phyloP scores from a whole-genome alignment of 2,329 filamentous ascomycete genomes.

The Botryotinia calthae region DNA sequence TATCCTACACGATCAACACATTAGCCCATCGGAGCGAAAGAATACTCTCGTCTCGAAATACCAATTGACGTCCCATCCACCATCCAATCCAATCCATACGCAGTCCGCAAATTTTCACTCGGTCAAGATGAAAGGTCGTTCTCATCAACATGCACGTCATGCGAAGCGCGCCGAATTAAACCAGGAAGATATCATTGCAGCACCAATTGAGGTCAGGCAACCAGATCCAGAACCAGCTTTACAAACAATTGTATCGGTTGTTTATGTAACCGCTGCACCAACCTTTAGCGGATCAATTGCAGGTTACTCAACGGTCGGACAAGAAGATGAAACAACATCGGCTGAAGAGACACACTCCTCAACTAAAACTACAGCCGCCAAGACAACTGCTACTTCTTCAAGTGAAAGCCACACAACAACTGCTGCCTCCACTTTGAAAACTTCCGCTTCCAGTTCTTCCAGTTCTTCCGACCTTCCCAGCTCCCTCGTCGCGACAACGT shows the following conservation, averaged over 20 bases:
- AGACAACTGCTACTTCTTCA: neutral
- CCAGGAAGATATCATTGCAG: conserved; percentile 22
- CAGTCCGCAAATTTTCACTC: conserved; percentile 9
- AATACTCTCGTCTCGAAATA: neutral
- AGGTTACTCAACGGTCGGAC: conserved; percentile 45
- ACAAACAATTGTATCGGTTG: conserved; percentile 43
- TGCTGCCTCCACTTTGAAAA: conserved; percentile 11
- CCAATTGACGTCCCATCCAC: conserved; percentile 1
- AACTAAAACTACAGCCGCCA: neutral
- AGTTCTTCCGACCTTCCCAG: conserved; percentile 21
- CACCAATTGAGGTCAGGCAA: conserved; percentile 21
- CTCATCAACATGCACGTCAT: conserved; percentile 31
- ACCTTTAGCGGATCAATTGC: conserved; percentile 52
- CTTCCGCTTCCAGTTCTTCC: conserved; percentile 7
- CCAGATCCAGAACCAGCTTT: conserved; percentile 12
- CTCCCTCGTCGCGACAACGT: conserved; percentile 26
- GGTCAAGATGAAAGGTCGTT: conserved; percentile 31
- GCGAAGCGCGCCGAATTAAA: conserved; percentile 24
- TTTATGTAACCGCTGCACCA: conserved; percentile 51
- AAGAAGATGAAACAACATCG: conserved; percentile 18
- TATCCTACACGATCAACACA: neutral
- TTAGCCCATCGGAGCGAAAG: neutral
- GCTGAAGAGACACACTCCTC: conserved; percentile 3
- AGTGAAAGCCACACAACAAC: conserved; percentile 6
- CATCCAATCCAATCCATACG: neutral